Percentiles rank a stretch among this genome's conserved stretches.
These are phyloP conservation scores for Neurospora sp. DNA, from an alignment of 495 filamentous ascomycete species.

Conservation along the genomic window DNA sequence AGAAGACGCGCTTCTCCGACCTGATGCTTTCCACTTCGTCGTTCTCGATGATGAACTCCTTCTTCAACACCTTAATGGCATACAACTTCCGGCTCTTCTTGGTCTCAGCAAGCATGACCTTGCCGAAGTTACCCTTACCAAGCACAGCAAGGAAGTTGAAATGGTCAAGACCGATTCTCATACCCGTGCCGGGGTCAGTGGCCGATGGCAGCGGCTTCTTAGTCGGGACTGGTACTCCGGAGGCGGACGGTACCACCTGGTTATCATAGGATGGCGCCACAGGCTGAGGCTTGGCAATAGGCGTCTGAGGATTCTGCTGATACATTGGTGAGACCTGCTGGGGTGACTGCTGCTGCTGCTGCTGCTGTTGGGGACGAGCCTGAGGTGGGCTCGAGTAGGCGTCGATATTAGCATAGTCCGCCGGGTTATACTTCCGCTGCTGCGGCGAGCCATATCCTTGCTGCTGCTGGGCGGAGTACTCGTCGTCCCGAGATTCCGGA, in stretches of 20 bases:
- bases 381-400: slow-evolving; percentile 35
- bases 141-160: slow-evolving; percentile 99
- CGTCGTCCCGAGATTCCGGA: slow-evolving; percentile 24
- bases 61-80: slow-evolving; percentile 98
- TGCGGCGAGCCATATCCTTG: slow-evolving; percentile 38
- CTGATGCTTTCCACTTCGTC: slow-evolving; percentile 99
- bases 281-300: slow-evolving; percentile 29
- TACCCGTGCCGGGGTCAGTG: slow-evolving; percentile 54
- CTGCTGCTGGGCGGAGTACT: slow-evolving; percentile 40
- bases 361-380: slow-evolving; percentile 21
- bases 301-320: slow-evolving; percentile 14
- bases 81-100: slow-evolving; percentile 87
- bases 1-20: slow-evolving; percentile 94
- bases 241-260: slow-evolving; percentile 14
- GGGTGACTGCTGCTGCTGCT: slow-evolving; percentile 32
- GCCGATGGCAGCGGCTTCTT: slow-evolving; percentile 47
- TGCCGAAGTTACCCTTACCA: slow-evolving; percentile 98
- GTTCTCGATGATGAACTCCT: slow-evolving; percentile 99
- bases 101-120: slow-evolving; percentile 98
- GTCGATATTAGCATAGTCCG: slow-evolving; percentile 56
- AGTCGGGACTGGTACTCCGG: slow-evolving; percentile 27
- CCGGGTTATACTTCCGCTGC: slow-evolving; percentile 62
- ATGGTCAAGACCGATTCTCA: slow-evolving; percentile 87
- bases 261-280: slow-evolving; percentile 23
- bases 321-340: slow-evolving; percentile 6